Percentiles rank a stretch among this genome's conserved stretches.
These are phyloP conservation scores for Vaucheria bursata DNA, from an alignment of 352 stramenopile species.

Conservation along the genomic window DNA sequence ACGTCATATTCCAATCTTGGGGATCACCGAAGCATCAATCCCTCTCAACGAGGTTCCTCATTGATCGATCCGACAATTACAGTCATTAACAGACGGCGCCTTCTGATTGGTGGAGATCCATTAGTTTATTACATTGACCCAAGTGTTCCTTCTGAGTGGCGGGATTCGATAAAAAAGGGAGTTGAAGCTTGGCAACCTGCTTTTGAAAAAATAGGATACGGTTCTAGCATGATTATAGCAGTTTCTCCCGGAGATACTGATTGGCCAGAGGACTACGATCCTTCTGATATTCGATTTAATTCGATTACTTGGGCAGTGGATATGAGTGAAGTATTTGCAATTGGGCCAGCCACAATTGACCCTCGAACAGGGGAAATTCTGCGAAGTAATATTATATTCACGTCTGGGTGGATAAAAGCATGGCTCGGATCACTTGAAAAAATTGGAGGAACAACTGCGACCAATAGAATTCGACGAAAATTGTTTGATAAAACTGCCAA, in stretches of 20 bases:
- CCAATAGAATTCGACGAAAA: too few species aligned
- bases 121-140: conserved; percentile 72
- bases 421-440: conserved; percentile 40
- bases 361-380: conserved; percentile 70
- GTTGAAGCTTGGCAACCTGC: conserved; percentile 65
- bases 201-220: conserved; percentile 64
- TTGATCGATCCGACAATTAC: conserved; percentile 53
- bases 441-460: conserved; percentile 20
- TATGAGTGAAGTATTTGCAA: conserved; percentile 62
- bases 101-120: conserved; percentile 54
- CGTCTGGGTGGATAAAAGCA: conserved; percentile 69
- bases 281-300: conserved; percentile 62
- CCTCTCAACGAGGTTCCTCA: conserved; percentile 49
- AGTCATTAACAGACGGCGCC: conserved; percentile 61
- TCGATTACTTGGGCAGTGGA: conserved; percentile 71
- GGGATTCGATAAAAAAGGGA: conserved; percentile 56
- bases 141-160: conserved; percentile 62
- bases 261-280: conserved; percentile 65
- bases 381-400: conserved; percentile 69
- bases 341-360: conserved; percentile 61
- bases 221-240: conserved; percentile 58
- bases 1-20: conserved; percentile 59
- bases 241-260: conserved; percentile 60
- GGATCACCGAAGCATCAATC: conserved; percentile 46
- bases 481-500: too few species aligned